These are phyloP conservation scores for Aureobasidium vineae DNA, from an alignment of 2,329 filamentous ascomycete genomes.

Conservation along the genomic window DNA sequence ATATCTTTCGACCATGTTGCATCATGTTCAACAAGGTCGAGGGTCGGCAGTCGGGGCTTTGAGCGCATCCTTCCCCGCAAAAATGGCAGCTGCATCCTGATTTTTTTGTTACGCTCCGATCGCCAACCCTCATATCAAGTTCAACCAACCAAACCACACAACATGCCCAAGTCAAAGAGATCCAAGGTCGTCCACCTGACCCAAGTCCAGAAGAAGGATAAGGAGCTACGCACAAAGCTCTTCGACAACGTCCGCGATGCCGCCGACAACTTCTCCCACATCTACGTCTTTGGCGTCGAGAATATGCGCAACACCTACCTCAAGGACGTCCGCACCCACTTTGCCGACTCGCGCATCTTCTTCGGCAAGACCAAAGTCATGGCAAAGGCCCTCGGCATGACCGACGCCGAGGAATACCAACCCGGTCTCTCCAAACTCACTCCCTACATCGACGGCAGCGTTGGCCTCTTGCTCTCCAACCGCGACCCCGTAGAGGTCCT, in stretches of 20 bases:
- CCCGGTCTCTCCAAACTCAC: slow-evolving; percentile 71
- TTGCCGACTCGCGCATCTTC: slow-evolving; percentile 86
- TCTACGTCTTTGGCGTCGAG: slow-evolving; percentile 90
- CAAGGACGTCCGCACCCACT: slow-evolving; percentile 82
- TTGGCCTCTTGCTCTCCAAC: slow-evolving; percentile 89
- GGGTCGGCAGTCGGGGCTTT: slow-evolving; percentile 17
- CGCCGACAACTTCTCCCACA: slow-evolving; percentile 80
- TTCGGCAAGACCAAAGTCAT: slow-evolving; percentile 99
- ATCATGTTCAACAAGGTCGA: neutral
- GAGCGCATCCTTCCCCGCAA: neutral
- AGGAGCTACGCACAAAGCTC: slow-evolving; percentile 81
- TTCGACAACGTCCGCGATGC: slow-evolving; percentile 85
- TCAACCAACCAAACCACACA: slow-evolving; percentile 33
- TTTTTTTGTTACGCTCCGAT: slow-evolving; percentile 3
- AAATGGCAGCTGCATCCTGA: slow-evolving; percentile 17
- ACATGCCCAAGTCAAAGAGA: slow-evolving; percentile 96
- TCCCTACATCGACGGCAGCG: slow-evolving; percentile 71
- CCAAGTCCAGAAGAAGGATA: slow-evolving; percentile 90
- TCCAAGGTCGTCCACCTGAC: slow-evolving; percentile 85
- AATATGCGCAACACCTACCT: slow-evolving; percentile 98
- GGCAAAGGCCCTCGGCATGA: slow-evolving; percentile 85
- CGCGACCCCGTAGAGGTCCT: slow-evolving; percentile 65
- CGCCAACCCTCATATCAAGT: neutral
- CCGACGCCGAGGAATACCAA: slow-evolving; percentile 69
- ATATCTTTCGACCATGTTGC: neutral